These are phyloP conservation scores for Mycena sanguinolenta DNA, from an alignment of 768 basidiomycete species.

Conservation along the genomic window DNA sequence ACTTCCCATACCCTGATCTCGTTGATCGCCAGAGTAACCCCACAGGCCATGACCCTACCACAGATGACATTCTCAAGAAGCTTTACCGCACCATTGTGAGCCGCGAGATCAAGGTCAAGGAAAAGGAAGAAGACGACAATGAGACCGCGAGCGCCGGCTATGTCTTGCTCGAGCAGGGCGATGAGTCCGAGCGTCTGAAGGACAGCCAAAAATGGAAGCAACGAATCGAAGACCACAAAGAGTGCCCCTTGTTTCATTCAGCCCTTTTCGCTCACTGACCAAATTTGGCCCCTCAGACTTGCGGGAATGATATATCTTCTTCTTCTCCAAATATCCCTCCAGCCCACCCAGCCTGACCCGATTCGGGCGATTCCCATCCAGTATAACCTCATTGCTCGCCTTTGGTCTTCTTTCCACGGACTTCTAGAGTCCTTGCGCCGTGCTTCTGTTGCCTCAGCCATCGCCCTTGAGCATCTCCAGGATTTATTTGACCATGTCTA, in stretches of 20 bases:
- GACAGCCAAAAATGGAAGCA: slow-evolving; percentile 85
- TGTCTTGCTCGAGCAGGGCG: slow-evolving; percentile 61
- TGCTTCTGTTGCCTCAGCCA: slow-evolving; percentile 63
- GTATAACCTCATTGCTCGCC: slow-evolving; percentile 94
- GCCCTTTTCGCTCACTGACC: slow-evolving; percentile 31
- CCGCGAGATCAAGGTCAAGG: slow-evolving; percentile 81
- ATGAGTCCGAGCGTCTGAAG: slow-evolving; percentile 78
- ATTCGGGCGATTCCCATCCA: slow-evolving; percentile 90
- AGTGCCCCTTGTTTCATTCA: slow-evolving; percentile 61
- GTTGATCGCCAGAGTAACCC: background rate
- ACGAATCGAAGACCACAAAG: slow-evolving; percentile 84
- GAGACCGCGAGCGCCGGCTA: no score
- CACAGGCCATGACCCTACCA: no score
- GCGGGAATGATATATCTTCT: slow-evolving; percentile 91
- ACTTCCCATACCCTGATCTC: no score
- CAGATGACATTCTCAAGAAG: slow-evolving; percentile 82
- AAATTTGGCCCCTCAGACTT: slow-evolving; percentile 65
- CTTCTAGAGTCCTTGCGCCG: slow-evolving; percentile 92
- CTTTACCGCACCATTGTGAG: slow-evolving; percentile 87
- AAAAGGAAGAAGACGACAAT: slow-evolving; percentile 71
- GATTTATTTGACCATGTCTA: slow-evolving; percentile 97
- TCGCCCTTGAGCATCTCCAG: slow-evolving; percentile 91
- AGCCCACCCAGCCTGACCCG: slow-evolving; percentile 89
- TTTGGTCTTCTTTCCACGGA: slow-evolving; percentile 94
- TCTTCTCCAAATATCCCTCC: slow-evolving; percentile 87